phyloP scores from a whole-genome alignment of 1,284 basidiomycete genomes.

The Fomitopsis pinicola region DNA sequence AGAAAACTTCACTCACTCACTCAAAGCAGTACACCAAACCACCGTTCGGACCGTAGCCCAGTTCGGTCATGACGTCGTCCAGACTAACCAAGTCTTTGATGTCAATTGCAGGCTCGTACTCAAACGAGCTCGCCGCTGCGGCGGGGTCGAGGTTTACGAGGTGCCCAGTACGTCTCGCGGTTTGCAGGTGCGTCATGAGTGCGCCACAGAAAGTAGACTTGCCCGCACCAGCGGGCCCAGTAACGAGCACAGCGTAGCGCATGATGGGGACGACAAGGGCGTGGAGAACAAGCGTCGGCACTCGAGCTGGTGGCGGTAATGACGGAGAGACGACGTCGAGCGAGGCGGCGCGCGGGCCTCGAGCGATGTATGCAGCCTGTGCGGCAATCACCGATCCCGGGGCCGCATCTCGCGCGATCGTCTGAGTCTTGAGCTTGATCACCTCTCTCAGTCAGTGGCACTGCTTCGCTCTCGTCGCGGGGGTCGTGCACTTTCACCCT shows the following conservation, averaged over 20 bases:
- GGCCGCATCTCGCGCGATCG: slow-evolving; percentile 1
- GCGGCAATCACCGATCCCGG: slow-evolving; percentile 1
- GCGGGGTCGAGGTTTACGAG: slow-evolving; percentile 98
- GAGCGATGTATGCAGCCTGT: neutral
- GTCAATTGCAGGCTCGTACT: slow-evolving; percentile 91
- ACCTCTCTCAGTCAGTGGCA: neutral
- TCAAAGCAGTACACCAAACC: slow-evolving; percentile 99
- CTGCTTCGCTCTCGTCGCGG: neutral
- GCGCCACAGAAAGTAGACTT: slow-evolving; percentile 95
- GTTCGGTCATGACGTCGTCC: slow-evolving; percentile 95
- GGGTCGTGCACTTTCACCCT: neutral
- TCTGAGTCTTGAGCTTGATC: neutral
- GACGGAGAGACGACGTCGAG: neutral
- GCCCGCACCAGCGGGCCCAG: slow-evolving; percentile 94
- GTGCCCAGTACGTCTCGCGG: slow-evolving; percentile 82
- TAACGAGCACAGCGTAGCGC: slow-evolving; percentile 88
- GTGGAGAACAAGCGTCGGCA: neutral
- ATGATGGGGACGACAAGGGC: slow-evolving; percentile 37
- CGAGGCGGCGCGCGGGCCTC: neutral
- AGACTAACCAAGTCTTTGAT: slow-evolving; percentile 92
- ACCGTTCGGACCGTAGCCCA: slow-evolving; percentile 95
- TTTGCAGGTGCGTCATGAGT: slow-evolving; percentile 87
- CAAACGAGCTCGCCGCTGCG: slow-evolving; percentile 82
- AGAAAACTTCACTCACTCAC: slow-evolving; percentile 64
- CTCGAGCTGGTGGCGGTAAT: neutral